Percentiles rank a stretch among this genome's conserved stretches.
Conservation (phyloP, 352 stramenopile genomes). For the Phytophthora europaea region DNA sequence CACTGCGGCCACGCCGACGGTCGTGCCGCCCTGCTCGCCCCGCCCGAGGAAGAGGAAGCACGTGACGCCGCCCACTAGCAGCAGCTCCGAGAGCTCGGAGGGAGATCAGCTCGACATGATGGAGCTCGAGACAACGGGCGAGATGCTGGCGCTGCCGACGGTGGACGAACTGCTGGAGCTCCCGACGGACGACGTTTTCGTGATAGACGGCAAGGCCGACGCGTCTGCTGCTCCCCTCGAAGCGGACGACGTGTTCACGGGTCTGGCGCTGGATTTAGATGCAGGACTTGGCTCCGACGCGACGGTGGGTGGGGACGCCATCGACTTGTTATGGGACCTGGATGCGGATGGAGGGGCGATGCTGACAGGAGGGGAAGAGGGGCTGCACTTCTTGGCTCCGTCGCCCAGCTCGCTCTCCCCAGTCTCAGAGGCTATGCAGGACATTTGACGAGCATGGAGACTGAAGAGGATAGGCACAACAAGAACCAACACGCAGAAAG, state of each 20-base stretch:
- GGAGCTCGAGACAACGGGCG: not conserved
- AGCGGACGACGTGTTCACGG: conserved; percentile 29
- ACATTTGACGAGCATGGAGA: conserved; percentile 15
- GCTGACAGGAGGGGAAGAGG: conserved; percentile 27
- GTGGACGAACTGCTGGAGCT: conserved; percentile 38
- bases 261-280: conserved; percentile 26
- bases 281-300: conserved; percentile 13
- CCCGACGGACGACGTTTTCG: conserved; percentile 30
- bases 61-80: conserved; percentile 28
- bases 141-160: conserved; percentile 30
- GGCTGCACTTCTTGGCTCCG: conserved; percentile 31
- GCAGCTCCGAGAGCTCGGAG: conserved; percentile 27
- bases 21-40: not conserved
- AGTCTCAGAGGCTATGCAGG: conserved; percentile 16
- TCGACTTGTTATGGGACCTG: conserved; percentile 38
- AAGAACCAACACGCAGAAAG: not conserved
- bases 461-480: not conserved
- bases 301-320: conserved; percentile 13
- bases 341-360: conserved; percentile 21
- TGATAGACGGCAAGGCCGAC: conserved; percentile 12
- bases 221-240: not conserved
- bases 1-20: conserved; percentile 3
- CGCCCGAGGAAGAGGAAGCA: conserved; percentile 35
- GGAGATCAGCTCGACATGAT: not conserved
- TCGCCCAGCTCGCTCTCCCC: conserved; percentile 8